These are phyloP conservation scores for Penicillium crystallinum DNA, from an alignment of 495 filamentous ascomycete genomes.

Conservation along the genomic window DNA sequence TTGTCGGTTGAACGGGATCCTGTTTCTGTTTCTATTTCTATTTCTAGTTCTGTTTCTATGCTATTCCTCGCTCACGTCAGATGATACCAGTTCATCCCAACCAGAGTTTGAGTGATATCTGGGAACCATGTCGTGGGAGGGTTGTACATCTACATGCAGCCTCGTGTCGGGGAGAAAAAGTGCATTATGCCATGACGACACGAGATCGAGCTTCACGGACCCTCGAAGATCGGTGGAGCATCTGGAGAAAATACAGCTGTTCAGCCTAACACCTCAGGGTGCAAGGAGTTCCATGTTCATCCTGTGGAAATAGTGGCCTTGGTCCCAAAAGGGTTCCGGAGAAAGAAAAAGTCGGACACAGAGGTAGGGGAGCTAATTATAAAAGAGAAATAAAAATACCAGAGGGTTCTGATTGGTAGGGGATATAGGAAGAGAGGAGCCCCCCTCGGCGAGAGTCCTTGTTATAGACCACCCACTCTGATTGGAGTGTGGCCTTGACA, in stretches of 20 bases:
- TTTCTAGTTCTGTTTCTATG: too few relatives aligned
- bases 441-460: background rate
- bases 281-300: too few relatives aligned
- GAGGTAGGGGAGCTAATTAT: background rate
- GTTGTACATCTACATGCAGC: background rate
- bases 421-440: conserved; percentile 1
- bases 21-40: background rate
- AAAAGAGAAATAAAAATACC: background rate
- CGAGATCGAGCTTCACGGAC: background rate
- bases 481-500: conserved; percentile 1
- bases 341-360: background rate
- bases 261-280: too few relatives aligned
- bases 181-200: conserved; percentile 8
- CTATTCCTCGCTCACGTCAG: too few relatives aligned
- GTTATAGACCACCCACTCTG: background rate
- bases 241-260: background rate
- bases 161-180: conserved; percentile 1
- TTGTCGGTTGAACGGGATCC: too few relatives aligned
- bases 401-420: background rate
- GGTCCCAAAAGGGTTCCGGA: background rate
- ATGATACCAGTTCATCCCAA: too few relatives aligned
- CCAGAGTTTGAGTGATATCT: background rate
- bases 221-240: conserved; percentile 4
- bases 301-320: too few relatives aligned
- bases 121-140: background rate